Evolutionary conservation across 176 grass and related monocot genomes (phyloP).

Genomic region (Cenchrus americanus): DNA sequence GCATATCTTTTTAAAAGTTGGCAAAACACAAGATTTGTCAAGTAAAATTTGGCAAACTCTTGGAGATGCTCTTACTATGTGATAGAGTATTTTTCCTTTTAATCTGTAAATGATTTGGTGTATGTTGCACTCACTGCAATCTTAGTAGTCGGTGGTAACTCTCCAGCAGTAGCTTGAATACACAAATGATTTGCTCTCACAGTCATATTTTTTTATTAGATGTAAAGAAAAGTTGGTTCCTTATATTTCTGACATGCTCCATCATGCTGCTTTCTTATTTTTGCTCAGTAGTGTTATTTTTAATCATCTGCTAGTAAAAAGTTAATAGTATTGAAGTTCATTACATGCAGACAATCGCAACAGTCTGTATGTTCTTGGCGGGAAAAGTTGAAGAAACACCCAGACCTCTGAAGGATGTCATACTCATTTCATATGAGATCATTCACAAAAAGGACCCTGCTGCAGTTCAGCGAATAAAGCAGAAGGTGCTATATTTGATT

Average conservation of each 20-base stretch:
- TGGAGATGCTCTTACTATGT: no score
- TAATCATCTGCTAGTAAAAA: conserved; percentile 16
- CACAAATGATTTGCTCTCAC: conserved; percentile 17
- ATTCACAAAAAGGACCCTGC: conserved; percentile 88
- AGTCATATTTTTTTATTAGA: background rate
- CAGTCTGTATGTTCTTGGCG: conserved; percentile 97
- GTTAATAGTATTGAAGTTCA: conserved; percentile 3
- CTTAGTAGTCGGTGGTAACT: conserved; percentile 6
- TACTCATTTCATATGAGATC: conserved; percentile 95
- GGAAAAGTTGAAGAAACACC: conserved; percentile 99
- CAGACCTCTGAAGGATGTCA: conserved; percentile 88
- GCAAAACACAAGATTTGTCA: no score
- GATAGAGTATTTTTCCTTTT: conserved; percentile 2
- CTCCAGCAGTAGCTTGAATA: background rate
- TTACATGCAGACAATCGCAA: conserved; percentile 79
- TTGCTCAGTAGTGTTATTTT: background rate
- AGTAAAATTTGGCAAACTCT: no score
- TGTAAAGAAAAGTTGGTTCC: background rate
- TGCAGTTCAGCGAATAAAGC: conserved; percentile 82
- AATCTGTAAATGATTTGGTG: background rate
- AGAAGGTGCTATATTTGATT: conserved; percentile 59
- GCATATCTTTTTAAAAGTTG: no score
- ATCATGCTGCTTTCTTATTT: background rate
- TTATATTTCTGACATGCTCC: background rate
- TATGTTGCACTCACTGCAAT: background rate